phyloP scores from a whole-genome alignment of 768 basidiomycete species.

The Termitomyces sp. region DNA sequence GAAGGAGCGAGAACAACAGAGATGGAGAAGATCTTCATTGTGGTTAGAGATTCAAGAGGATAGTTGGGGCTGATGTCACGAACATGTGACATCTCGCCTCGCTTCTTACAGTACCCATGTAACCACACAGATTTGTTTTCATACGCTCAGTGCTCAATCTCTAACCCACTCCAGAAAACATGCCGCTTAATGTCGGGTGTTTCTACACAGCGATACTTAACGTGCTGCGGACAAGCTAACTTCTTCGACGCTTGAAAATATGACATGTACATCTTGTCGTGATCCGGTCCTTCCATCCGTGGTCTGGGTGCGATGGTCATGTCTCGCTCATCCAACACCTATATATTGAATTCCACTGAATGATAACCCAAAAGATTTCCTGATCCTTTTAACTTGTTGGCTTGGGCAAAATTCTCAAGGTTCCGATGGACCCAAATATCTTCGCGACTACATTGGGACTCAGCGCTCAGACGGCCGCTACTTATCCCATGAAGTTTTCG shows the following conservation, averaged over 20 bases:
- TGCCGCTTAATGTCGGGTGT: background rate
- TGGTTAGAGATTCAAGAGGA: conserved; percentile 14
- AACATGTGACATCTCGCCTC: conserved; percentile 2
- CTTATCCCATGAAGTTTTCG: background rate
- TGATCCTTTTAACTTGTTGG: background rate
- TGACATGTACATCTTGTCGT: background rate
- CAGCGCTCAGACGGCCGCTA: background rate
- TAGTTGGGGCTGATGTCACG: conserved; percentile 12
- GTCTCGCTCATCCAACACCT: background rate
- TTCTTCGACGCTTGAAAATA: background rate
- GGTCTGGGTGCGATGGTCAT: background rate
- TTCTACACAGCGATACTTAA: background rate
- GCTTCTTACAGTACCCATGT: too few relatives aligned
- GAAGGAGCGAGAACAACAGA: conserved; percentile 67
- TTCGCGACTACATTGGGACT: background rate
- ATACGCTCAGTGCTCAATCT: too few relatives aligned
- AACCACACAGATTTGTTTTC: too few relatives aligned
- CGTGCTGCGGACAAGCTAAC: background rate
- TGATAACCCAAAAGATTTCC: too few relatives aligned
- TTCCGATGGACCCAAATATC: background rate
- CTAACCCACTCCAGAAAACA: background rate
- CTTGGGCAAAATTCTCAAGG: background rate
- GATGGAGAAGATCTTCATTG: conserved; percentile 86
- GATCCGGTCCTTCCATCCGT: background rate
- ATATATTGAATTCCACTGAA: background rate